A percentile compares a stretch with the other conserved stretches of the same genome.
These are phyloP conservation scores for Globisporangium takayamanum DNA, from an alignment of 352 stramenopile genomes.

Conservation along the genomic window DNA sequence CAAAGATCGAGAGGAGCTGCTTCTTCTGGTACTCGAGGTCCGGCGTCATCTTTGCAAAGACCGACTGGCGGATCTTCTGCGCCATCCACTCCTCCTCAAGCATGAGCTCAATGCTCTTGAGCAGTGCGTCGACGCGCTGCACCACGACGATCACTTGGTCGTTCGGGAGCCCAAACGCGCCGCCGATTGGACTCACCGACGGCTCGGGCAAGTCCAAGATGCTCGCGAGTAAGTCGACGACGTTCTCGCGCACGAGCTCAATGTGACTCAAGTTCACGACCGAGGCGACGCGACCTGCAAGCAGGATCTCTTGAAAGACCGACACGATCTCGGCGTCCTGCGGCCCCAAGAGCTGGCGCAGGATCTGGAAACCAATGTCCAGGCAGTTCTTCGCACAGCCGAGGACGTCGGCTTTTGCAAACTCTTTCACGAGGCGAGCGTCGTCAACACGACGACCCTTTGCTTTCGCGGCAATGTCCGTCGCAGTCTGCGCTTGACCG, in stretches of 20 bases:
- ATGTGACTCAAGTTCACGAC: conserved; percentile 73
- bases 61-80: conserved; percentile 69
- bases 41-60: conserved; percentile 69
- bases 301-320: conserved; percentile 66
- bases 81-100: conserved; percentile 86
- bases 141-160: conserved; percentile 75
- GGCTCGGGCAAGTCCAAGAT: conserved; percentile 81
- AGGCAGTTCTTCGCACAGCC: conserved; percentile 73
- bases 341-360: conserved; percentile 69
- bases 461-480: conserved; percentile 52
- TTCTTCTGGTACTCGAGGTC: conserved; percentile 77
- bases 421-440: conserved; percentile 49
- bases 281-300: conserved; percentile 35
- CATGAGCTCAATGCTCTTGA: conserved; percentile 84
- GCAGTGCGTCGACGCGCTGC: conserved; percentile 61
- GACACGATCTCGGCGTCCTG: conserved; percentile 54
- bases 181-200: conserved; percentile 44
- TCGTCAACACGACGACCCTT: conserved; percentile 61
- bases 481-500: conserved; percentile 61
- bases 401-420: conserved; percentile 68
- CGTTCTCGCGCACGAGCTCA: conserved; percentile 70
- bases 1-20: conserved; percentile 69
- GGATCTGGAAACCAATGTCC: conserved; percentile 77
- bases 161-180: conserved; percentile 52
- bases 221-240: conserved; percentile 78